A percentile compares a stretch with the other conserved stretches of the same genome.
Evolutionary conservation across 2,329 filamentous ascomycete genomes (phyloP).

Genomic region (Pseudocercospora ulei): DNA sequence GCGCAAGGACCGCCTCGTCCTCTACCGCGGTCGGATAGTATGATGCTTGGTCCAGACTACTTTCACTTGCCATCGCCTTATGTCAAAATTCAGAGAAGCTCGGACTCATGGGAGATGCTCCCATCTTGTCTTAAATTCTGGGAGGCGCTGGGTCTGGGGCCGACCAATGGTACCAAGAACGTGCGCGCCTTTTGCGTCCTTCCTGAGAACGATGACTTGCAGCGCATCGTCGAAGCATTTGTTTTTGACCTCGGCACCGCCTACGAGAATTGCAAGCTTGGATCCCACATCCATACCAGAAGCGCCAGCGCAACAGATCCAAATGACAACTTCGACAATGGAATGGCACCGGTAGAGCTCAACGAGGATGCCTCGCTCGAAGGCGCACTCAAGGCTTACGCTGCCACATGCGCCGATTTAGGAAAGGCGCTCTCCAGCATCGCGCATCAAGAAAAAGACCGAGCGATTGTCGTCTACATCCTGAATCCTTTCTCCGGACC

Average conservation of each 20-base stretch:
- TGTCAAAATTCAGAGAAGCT: conserved; percentile 60
- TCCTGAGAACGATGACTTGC: conserved; percentile 55
- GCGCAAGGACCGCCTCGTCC: conserved; percentile 29
- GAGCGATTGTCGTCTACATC: conserved; percentile 61
- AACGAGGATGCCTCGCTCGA: conserved; percentile 18
- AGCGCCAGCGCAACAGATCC: conserved; percentile 33
- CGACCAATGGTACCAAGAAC: conserved; percentile 61
- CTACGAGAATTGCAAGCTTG: conserved; percentile 66
- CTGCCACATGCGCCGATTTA: conserved; percentile 23
- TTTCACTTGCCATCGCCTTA: conserved; percentile 60
- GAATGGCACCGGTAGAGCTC: conserved; percentile 36
- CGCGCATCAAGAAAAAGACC: conserved; percentile 35
- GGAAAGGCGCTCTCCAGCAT: conserved; percentile 27
- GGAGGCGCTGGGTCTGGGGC: conserved; percentile 68
- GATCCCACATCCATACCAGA: conserved; percentile 45
- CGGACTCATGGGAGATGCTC: conserved; percentile 60
- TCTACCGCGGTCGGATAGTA: conserved; percentile 25
- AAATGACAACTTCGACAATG: conserved; percentile 25
- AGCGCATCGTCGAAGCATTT: conserved; percentile 53
- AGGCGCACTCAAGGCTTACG: conserved; percentile 23
- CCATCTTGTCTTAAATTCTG: conserved; percentile 68
- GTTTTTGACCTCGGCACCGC: conserved; percentile 57
- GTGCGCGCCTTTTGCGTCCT: conserved; percentile 61
- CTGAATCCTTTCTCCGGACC: conserved; percentile 52
- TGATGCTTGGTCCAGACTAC: conserved; percentile 35